Conservation (phyloP, 2,329 filamentous ascomycete species). For the Thyridium curvatum region DNA sequence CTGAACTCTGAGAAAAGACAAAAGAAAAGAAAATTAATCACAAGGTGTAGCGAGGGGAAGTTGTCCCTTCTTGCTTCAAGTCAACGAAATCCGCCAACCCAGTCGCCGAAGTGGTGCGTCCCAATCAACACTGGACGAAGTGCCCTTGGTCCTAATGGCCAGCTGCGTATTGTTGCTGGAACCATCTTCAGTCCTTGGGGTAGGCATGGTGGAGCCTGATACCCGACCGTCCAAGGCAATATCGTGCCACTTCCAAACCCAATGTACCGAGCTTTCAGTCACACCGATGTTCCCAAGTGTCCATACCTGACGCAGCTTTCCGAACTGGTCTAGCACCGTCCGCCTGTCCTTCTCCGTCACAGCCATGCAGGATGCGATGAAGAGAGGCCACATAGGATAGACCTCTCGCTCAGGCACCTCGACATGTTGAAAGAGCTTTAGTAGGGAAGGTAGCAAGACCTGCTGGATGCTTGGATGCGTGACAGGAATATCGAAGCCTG, state of each 20-base stretch:
- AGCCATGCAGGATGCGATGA: background rate
- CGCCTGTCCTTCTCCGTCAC: background rate
- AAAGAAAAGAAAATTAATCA: too few species aligned
- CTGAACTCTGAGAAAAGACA: too few species aligned
- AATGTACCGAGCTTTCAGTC: background rate
- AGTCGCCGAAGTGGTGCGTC: background rate
- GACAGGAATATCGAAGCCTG: background rate
- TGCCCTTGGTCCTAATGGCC: background rate
- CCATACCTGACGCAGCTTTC: background rate
- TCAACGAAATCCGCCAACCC: background rate
- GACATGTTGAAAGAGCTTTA: background rate
- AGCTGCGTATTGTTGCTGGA: background rate
- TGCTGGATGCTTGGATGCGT: background rate
- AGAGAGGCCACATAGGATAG: conserved; percentile 1
- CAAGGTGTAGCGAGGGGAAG: too few species aligned
- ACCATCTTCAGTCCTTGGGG: background rate
- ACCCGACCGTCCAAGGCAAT: background rate
- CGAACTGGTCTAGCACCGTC: background rate
- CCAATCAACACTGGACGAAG: background rate
- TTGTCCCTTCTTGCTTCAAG: background rate
- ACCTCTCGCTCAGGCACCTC: background rate
- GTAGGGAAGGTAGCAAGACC: background rate
- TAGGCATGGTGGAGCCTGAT: too few species aligned
- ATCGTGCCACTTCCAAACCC: background rate
- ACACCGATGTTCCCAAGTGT: background rate